Evolutionary conservation across 306 rosid species (phyloP).

Genomic region (Carpinus viminea): DNA sequence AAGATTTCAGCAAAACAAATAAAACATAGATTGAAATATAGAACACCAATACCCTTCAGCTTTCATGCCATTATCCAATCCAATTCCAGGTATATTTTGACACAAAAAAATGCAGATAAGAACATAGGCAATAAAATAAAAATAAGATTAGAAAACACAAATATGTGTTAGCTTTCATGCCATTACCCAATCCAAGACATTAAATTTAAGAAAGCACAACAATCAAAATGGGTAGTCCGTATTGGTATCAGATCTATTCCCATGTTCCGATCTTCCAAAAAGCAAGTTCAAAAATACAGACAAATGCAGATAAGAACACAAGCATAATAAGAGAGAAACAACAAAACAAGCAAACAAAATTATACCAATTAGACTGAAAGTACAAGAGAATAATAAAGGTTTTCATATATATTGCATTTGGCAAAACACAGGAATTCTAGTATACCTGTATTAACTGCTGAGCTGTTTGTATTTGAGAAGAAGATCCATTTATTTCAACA

Average conservation of each 20-base stretch:
- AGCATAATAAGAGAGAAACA: background rate
- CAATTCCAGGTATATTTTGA: background rate
- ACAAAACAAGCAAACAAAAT: background rate
- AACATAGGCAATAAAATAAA: no score
- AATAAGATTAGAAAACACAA: background rate
- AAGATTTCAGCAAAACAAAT: background rate
- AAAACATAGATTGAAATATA: background rate
- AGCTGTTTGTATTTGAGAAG: slow-evolving; percentile 59
- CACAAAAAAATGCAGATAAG: no score
- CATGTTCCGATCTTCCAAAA: background rate
- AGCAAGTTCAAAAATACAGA: background rate
- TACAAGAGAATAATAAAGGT: slow-evolving; percentile 3
- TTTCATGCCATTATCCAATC: background rate
- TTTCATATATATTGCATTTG: background rate
- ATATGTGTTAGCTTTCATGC: background rate
- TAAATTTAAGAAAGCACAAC: background rate
- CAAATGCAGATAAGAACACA: background rate
- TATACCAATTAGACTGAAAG: background rate
- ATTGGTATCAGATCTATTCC: background rate
- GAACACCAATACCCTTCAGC: background rate
- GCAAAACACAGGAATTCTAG: slow-evolving; percentile 7
- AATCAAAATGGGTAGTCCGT: background rate
- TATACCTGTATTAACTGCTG: slow-evolving; percentile 61
- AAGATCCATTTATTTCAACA: slow-evolving; percentile 58
- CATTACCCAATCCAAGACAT: background rate